A percentile compares a stretch with the other conserved stretches of the same genome.
Evolutionary conservation across 257 asterid species (phyloP).

Genomic region (Penstemon barbatus): DNA sequence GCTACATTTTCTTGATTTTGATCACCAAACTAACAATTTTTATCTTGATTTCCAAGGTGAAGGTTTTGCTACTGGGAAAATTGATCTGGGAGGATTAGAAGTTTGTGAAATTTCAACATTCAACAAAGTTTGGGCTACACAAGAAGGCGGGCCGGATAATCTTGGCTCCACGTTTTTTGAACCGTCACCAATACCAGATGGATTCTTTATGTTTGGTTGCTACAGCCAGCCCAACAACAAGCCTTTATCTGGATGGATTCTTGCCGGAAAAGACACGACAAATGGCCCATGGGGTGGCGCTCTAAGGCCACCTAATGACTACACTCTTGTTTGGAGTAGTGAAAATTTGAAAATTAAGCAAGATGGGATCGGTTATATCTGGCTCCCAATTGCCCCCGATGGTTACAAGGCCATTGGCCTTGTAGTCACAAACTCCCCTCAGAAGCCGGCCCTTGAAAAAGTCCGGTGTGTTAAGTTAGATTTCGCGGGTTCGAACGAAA

Average conservation of each 20-base stretch:
- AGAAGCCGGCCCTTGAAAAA: slow-evolving; percentile 48
- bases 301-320: slow-evolving; percentile 52
- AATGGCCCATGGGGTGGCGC: slow-evolving; percentile 21
- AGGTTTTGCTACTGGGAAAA: slow-evolving; percentile 55
- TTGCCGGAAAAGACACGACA: slow-evolving; percentile 57
- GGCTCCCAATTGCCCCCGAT: slow-evolving; percentile 54
- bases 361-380: slow-evolving; percentile 46
- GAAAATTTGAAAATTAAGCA: slow-evolving; percentile 42
- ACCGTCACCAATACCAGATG: slow-evolving; percentile 66
- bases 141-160: slow-evolving; percentile 76
- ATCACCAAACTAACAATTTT: not conserved
- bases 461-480: slow-evolving; percentile 49
- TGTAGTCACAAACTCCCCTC: slow-evolving; percentile 43
- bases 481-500: slow-evolving; percentile 42
- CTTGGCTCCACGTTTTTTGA: slow-evolving; percentile 72
- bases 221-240: slow-evolving; percentile 68
- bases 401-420: slow-evolving; percentile 60
- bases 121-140: slow-evolving; percentile 54
- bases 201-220: slow-evolving; percentile 69
- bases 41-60: slow-evolving; percentile 36
- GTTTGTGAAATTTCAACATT: slow-evolving; percentile 50
- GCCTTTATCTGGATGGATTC: slow-evolving; percentile 64
- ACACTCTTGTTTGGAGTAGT: slow-evolving; percentile 62
- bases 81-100: slow-evolving; percentile 71
- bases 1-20: not conserved